Percentiles rank a stretch among this genome's conserved stretches.
These are phyloP conservation scores for Diaporthe sp. DNA, from an alignment of 2,329 filamentous ascomycete species.

Conservation along the genomic window DNA sequence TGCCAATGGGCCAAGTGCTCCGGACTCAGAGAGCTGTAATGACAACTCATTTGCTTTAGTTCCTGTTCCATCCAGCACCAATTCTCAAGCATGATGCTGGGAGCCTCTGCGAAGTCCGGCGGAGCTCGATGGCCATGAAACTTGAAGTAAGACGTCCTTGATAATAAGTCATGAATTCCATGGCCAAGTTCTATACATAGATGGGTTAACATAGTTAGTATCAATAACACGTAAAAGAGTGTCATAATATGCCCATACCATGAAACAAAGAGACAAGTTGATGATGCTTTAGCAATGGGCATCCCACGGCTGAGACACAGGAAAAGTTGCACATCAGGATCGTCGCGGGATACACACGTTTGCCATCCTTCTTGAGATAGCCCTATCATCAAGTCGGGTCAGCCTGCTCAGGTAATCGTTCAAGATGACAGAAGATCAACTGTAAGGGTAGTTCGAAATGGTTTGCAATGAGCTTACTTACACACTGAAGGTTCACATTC, in stretches of 20 bases:
- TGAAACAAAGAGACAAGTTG: background rate
- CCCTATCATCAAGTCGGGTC: background rate
- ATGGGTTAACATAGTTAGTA: background rate
- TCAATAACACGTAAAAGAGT: background rate
- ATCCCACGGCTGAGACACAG: background rate
- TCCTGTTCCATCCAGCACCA: slow-evolving; percentile 4
- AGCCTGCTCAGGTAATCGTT: background rate
- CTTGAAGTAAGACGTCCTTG: background rate
- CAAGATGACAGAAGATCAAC: too few species aligned
- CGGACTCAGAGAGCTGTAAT: background rate
- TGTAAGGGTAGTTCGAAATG: too few species aligned
- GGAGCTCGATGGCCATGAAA: background rate
- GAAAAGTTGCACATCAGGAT: slow-evolving; percentile 3
- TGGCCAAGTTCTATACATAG: background rate
- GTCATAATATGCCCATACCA: background rate
- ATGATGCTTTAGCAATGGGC: background rate
- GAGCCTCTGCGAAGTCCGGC: background rate
- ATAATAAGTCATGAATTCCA: background rate
- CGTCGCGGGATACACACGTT: background rate
- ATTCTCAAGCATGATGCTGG: background rate
- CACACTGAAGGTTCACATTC: background rate
- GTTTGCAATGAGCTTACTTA: background rate
- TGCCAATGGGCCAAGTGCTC: background rate
- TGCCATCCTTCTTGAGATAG: background rate
- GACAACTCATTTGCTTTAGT: background rate